A percentile compares a stretch with the other conserved stretches of the same genome.
Conservation (phyloP, 108 stramenopile genomes). For the Cyclostephanos invisitatus region DNA sequence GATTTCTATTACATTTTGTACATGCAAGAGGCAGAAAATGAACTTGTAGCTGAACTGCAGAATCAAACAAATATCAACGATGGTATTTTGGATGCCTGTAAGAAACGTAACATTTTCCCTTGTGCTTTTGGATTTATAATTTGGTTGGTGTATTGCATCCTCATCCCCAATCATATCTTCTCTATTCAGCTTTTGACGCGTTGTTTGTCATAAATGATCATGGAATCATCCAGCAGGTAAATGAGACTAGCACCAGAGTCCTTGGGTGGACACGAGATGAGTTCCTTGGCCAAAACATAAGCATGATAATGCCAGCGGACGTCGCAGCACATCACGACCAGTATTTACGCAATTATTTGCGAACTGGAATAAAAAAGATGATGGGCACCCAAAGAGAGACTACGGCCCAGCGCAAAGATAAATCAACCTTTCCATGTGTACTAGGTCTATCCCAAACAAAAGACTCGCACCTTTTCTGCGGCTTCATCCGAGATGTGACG, state of each 20-base stretch:
- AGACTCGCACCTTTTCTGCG: slow-evolving; percentile 43
- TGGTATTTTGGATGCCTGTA: slow-evolving; percentile 9
- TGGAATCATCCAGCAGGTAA: slow-evolving; percentile 41
- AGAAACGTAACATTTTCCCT: not conserved
- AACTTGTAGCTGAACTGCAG: not conserved
- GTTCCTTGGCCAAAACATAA: slow-evolving; percentile 37
- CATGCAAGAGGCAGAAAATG: slow-evolving; percentile 15
- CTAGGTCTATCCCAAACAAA: slow-evolving; percentile 40
- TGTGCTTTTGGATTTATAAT: not conserved
- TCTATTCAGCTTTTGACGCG: slow-evolving; percentile 48
- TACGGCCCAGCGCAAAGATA: slow-evolving; percentile 37
- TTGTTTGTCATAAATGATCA: slow-evolving; percentile 47
- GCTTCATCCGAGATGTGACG: slow-evolving; percentile 50
- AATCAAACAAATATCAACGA: slow-evolving; percentile 4
- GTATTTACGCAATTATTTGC: slow-evolving; percentile 26
- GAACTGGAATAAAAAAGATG: slow-evolving; percentile 42
- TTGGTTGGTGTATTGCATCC: not conserved
- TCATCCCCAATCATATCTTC: slow-evolving; percentile 1
- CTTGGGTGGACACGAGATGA: slow-evolving; percentile 45
- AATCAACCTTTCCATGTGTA: slow-evolving; percentile 40
- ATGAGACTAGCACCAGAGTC: slow-evolving; percentile 15
- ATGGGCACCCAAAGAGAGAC: slow-evolving; percentile 43
- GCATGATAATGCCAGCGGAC: slow-evolving; percentile 27
- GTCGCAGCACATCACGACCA: slow-evolving; percentile 26
- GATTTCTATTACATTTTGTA: slow-evolving; percentile 30